phyloP scores from a whole-genome alignment of 768 basidiomycete species.

The Lactifluus rugatus region DNA sequence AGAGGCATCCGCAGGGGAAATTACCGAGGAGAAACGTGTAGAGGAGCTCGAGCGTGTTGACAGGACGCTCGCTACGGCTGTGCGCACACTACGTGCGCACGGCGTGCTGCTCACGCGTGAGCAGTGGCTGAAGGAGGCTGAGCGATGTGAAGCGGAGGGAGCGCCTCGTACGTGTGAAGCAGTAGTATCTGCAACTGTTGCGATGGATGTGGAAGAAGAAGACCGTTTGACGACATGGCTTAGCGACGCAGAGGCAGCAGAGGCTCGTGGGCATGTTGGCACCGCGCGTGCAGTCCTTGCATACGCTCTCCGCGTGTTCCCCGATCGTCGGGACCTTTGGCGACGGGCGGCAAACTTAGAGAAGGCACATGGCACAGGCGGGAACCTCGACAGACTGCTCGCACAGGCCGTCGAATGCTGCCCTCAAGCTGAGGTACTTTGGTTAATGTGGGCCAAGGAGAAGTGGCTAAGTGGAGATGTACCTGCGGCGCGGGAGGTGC shows the following conservation, averaged over 20 bases:
- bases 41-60: conserved; percentile 72
- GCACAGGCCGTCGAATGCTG: conserved; percentile 79
- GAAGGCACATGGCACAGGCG: conserved; percentile 78
- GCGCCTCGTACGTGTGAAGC: conserved; percentile 84
- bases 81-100: conserved; percentile 66
- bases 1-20: conserved; percentile 43
- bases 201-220: conserved; percentile 93
- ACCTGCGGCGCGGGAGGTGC: conserved; percentile 78
- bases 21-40: conserved; percentile 41
- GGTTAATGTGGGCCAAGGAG: conserved; percentile 98
- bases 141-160: conserved; percentile 80
- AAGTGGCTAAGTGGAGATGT: conserved; percentile 90
- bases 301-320: conserved; percentile 85
- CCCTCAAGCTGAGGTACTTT: conserved; percentile 91
- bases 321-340: conserved; percentile 82
- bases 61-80: conserved; percentile 79
- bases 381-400: conserved; percentile 75
- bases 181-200: conserved; percentile 88
- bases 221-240: conserved; percentile 86
- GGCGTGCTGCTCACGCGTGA: conserved; percentile 81
- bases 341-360: conserved; percentile 87
- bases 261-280: conserved; percentile 61
- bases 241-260: conserved; percentile 80
- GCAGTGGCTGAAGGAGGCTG: conserved; percentile 95
- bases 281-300: conserved; percentile 84